These are phyloP conservation scores for Globomyces sp. DNA, from an alignment of 371 early-diverging fungal genomes.

Conservation along the genomic window DNA sequence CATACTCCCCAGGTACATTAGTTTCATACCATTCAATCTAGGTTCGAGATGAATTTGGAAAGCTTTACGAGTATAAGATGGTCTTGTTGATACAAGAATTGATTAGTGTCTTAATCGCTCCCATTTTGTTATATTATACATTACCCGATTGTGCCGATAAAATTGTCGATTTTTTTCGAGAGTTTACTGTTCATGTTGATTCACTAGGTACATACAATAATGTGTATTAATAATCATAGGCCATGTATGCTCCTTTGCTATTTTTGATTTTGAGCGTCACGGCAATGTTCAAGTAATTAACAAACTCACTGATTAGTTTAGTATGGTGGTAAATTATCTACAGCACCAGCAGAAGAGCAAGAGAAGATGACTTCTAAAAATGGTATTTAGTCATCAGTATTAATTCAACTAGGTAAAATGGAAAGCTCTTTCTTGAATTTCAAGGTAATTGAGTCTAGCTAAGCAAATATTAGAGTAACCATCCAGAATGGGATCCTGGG, in stretches of 20 bases:
- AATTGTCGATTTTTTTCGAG: conserved; percentile 90
- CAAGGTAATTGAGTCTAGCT: conserved; percentile 58
- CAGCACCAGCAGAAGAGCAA: neutral
- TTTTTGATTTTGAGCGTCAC: conserved; percentile 77
- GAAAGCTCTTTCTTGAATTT: conserved; percentile 94
- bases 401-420: conserved; percentile 65
- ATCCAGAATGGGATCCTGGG: conserved; percentile 81
- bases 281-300: conserved; percentile 69
- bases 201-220: conserved; percentile 27
- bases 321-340: neutral
- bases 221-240: conserved; percentile 52
- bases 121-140: conserved; percentile 78
- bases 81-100: conserved; percentile 79
- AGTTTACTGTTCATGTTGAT: conserved; percentile 88
- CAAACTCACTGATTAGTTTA: neutral
- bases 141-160: conserved; percentile 73
- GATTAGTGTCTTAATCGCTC: conserved; percentile 68
- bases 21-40: neutral
- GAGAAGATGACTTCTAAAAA: conserved; percentile 58
- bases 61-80: conserved; percentile 77
- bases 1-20: conserved; percentile 74
- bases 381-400: conserved; percentile 38
- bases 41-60: conserved; percentile 58
- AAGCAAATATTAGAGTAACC: conserved; percentile 55
- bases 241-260: conserved; percentile 93